Base-by-base conservation (phyloP, 176 grass and related monocot genomes). In the Aegilops longissima region DNA sequence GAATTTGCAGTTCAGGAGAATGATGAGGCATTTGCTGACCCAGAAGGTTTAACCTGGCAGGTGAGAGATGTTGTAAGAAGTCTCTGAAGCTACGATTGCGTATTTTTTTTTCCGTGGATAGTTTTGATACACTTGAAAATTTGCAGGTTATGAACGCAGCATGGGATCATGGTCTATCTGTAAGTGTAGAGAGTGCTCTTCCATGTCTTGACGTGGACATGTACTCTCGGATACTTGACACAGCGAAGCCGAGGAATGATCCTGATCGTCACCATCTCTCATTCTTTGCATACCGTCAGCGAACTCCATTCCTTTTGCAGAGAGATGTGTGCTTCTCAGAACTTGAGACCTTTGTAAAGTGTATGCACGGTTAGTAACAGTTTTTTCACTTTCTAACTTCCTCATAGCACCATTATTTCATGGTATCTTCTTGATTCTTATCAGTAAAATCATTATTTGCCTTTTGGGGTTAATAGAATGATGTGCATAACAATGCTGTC, bases 31-130 rank as follows among this genome's bases (percentile, higher is more conserved):
- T 79, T 86, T 61, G 93, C 82, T 21, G 96, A 94, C 59, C 79
- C 86, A 69, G 91, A 94, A 90, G 88, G 90, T 67, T 88, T 95
- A 89, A 89, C 51, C 36, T 98, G 96, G 96, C 96, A 98, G 96
- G 96, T 95, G 78, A 25, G 78, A 17, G 24, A 74, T 75, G 52
- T 40, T 80, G 24, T 34, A 77, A 86, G 17, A 64, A 21, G 39
- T 47, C 30, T 80, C 35, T 83, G 4, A 25, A 67, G 29, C 63
- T 58, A 44, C 34, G 5, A 69, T 81, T 88, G 40, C 17, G 49
- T 79, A 1, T 25, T 39, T 56, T 1, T 12, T 9, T 38, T 84
- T 18, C 14, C 5, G n/a, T 59, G 47, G 34, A 20, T 87, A 40
- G 30, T 80, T 80, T 81, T 0, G 9, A 12, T 80, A 83, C 25